phyloP scores from a whole-genome alignment of 2,329 filamentous ascomycete genomes.

The Fusarium concolor region DNA sequence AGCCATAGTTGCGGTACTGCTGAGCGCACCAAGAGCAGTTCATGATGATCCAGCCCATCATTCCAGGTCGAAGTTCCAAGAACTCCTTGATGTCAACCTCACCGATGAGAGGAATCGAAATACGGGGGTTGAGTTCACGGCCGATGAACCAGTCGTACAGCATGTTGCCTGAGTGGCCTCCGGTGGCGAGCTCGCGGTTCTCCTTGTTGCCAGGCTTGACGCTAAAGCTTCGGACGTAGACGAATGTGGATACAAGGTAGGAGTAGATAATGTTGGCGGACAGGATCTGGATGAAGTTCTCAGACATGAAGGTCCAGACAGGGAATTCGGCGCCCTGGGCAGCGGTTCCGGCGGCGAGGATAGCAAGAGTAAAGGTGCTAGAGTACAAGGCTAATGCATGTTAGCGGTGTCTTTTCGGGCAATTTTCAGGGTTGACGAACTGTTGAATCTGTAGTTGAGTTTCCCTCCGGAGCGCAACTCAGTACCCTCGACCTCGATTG shows the following conservation, averaged over 20 bases:
- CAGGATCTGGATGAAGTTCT: constrained; percentile 88
- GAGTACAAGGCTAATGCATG: constrained; percentile 73
- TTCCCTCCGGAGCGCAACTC: constrained; percentile 76
- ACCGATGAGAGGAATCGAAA: constrained; percentile 81
- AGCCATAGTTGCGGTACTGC: constrained; percentile 87
- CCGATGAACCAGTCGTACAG: constrained; percentile 98
- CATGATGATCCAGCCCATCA: constrained; percentile 89
- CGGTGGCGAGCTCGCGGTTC: constrained; percentile 81
- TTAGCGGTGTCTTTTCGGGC: constrained; percentile 34
- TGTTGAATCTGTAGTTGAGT: constrained; percentile 85
- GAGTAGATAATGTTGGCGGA: constrained; percentile 85
- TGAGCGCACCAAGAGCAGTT: constrained; percentile 87
- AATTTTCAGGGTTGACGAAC: constrained; percentile 56
- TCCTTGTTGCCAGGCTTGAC: constrained; percentile 80
- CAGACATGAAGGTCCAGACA: constrained; percentile 92
- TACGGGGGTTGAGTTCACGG: constrained; percentile 90
- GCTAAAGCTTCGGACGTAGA: constrained; percentile 85
- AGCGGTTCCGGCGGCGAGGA: constrained; percentile 78
- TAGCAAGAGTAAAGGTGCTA: constrained; percentile 77
- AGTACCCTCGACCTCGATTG: constrained; percentile 75
- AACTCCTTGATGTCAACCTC: constrained; percentile 92
- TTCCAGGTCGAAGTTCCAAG: constrained; percentile 89
- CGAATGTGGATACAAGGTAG: constrained; percentile 77
- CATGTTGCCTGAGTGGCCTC: constrained; percentile 84
- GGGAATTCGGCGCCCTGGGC: constrained; percentile 83